Conservation (phyloP, 2,329 filamentous ascomycete genomes). For the Phyllosticta capitalensis region DNA sequence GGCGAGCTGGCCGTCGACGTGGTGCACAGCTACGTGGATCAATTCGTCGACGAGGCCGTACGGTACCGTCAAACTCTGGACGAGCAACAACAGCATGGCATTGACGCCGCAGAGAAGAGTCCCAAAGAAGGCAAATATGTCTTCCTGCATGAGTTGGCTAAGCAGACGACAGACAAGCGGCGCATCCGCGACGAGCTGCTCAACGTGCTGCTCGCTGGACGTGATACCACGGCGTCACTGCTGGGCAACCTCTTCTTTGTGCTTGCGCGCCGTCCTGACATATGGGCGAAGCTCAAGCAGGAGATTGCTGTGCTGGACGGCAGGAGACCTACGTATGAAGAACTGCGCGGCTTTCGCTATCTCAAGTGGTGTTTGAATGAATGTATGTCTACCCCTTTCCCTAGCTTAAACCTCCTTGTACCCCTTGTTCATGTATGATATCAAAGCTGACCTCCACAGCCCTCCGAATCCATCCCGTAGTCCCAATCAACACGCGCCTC, state of each 20-base stretch:
- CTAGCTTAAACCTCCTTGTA: neutral
- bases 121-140: conserved; percentile 30
- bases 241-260: conserved; percentile 33
- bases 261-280: conserved; percentile 30
- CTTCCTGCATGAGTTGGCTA: conserved; percentile 38
- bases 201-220: conserved; percentile 35
- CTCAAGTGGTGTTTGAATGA: conserved; percentile 52
- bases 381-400: conserved; percentile 29
- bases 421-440: neutral
- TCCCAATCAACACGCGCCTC: conserved; percentile 43
- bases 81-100: conserved; percentile 11
- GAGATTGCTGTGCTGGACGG: conserved; percentile 22
- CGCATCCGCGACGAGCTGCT: conserved; percentile 37
- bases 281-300: conserved; percentile 28
- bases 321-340: conserved; percentile 44
- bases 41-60: conserved; percentile 38
- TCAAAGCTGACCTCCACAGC: conserved; percentile 29
- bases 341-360: conserved; percentile 49
- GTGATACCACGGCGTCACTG: conserved; percentile 31
- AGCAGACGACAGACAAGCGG: conserved; percentile 36
- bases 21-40: conserved; percentile 33
- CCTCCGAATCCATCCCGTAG: conserved; percentile 45
- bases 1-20: conserved; percentile 5
- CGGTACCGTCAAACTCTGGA: conserved; percentile 15
- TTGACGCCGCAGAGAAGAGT: neutral